Base-by-base conservation (phyloP, 176 grass and related monocot genomes). In the Melocanna baccifera region DNA sequence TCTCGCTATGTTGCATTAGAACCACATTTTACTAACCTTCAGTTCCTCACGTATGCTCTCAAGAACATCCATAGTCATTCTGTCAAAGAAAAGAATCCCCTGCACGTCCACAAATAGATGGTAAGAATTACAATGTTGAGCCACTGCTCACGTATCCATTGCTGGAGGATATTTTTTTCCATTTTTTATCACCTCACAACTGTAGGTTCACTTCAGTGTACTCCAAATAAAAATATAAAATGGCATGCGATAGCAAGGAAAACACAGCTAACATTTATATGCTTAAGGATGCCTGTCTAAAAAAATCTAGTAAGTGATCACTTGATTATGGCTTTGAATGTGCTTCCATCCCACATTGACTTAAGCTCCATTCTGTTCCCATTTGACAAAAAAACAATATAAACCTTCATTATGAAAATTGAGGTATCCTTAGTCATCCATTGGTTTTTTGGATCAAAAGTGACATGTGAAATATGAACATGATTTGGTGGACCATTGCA, bases 11-110 rank as follows among this genome's bases (percentile, higher is more conserved):
- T 53, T 62, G 29, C 39, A 43, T 25, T 85, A 5, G 2, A 83
- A 75, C 8, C 13, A 73, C 7, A 71, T 51, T 50, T 76, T 80
- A 51, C 82, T 83, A 82, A 98, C 96, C 96, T 95, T 90, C 82
- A 98, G 84, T 63, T 90, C 63, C 66, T 87, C 67, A 40, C 32
- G 73, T 73, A 98, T 91, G 45, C 83, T 95, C 82, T 90, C 93
- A 87, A 98, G 85, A 80, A 95, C 87, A 88, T 95, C 96, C 83
- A 76, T 75, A 76, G 85, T 79, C 96, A 98, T 98, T 87, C 96
- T 91, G 86, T 98, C 93, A 87, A 98, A 90, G 85, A 93, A 98
- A 87, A 98, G 89, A 86, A 92, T 64, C n/a, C 96, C 96, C 96
- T 98, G 87, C 67, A 89, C 84, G 90, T 84, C 28, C 70, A 89